phyloP scores from a whole-genome alignment of 768 basidiomycete genomes.

The Mycena olivaceomarginata region DNA sequence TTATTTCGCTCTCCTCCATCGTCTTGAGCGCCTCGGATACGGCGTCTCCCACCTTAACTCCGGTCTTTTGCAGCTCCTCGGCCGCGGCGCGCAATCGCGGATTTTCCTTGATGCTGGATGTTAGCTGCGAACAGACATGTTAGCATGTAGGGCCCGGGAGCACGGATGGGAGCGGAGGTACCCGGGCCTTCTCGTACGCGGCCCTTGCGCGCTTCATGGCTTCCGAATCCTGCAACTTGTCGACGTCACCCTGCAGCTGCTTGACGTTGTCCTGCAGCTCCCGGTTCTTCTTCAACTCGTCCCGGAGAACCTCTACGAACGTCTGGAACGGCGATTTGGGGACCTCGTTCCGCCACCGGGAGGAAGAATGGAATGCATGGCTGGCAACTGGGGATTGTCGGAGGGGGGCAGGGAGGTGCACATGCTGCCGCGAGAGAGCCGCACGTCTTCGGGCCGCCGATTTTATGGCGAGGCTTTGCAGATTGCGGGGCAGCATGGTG shows the following conservation, averaged over 20 bases:
- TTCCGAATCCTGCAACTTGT: slow-evolving; percentile 97
- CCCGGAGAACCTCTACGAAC: slow-evolving; percentile 94
- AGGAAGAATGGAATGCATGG: slow-evolving; percentile 78
- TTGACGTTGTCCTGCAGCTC: slow-evolving; percentile 98
- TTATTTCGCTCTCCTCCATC: slow-evolving; percentile 96
- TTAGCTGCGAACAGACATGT: slow-evolving; percentile 71
- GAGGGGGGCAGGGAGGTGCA: slow-evolving; percentile 30
- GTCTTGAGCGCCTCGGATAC: slow-evolving; percentile 93
- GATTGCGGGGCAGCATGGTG: slow-evolving; percentile 69
- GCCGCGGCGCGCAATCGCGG: slow-evolving; percentile 94
- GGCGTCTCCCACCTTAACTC: slow-evolving; percentile 95
- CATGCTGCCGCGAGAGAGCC: slow-evolving; percentile 23
- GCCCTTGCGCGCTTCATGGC: slow-evolving; percentile 95
- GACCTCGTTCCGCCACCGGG: slow-evolving; percentile 75
- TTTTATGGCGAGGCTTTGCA: slow-evolving; percentile 58
- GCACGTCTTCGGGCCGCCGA: slow-evolving; percentile 45
- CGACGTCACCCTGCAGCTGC: slow-evolving; percentile 97
- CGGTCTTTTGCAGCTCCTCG: slow-evolving; percentile 92
- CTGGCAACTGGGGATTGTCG: slow-evolving; percentile 26
- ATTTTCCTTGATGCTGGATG: slow-evolving; percentile 97
- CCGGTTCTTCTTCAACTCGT: slow-evolving; percentile 94
- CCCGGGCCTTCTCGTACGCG: slow-evolving; percentile 95
- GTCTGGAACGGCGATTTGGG: slow-evolving; percentile 97
- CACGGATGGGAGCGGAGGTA: slow-evolving; percentile 60
- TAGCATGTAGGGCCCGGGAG: slow-evolving; percentile 20